Base-by-base conservation (phyloP, 805 yeast species). In the Wickerhamiella shivajii region DNA sequence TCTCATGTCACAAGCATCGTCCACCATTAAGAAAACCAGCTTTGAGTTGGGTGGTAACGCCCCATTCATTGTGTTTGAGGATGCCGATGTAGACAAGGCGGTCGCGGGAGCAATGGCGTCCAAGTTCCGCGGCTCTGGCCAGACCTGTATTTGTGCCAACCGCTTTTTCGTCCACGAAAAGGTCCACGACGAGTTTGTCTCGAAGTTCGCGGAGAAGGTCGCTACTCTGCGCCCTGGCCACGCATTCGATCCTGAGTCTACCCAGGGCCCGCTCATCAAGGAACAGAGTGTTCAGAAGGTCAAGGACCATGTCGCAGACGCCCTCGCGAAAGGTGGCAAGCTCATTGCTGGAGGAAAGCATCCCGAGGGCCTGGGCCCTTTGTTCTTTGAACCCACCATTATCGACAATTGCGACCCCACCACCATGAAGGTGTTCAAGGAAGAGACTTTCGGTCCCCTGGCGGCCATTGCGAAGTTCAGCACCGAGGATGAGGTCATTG, bases 31-130 rank as follows among this genome's bases (percentile, higher is more conserved):
- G 60, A 78, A 77, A 51, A 56, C 74, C 32, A 70, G 81, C 3
- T 61, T 78, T 50, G 87, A 77, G 55, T 63, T 77, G 27, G 87
- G 90, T 22, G 90, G 90, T 19, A 78, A 78, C 53, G 83, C 87
- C 12, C 85, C 90, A 3, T 69, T 77, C 44, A 66, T 77, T 36
- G 74, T 77, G 3, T 77, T 77, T 52, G 73, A 74, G 34, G 85
- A 77, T 49, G 83, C 81, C 8, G 70, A 75, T 40, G 44, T 77
- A 14, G 76, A 70, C 38, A 56, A 59, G 26, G 87, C 87, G 0
- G 71, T 77, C 11, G 64, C 63, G n/a, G 79, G 72, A 25, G 69
- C 79, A 2, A 51, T 77, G 38, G 71, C 66, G 6, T 66, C 74
- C 41, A 79, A 78, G 53, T 74, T 77, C 57, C 66, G 90, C 51